Evolutionary conservation across 169 alveolate genomes (phyloP), one percentile per base, ranked within the genome.

Genomic region (Neospora caninum): DNA sequence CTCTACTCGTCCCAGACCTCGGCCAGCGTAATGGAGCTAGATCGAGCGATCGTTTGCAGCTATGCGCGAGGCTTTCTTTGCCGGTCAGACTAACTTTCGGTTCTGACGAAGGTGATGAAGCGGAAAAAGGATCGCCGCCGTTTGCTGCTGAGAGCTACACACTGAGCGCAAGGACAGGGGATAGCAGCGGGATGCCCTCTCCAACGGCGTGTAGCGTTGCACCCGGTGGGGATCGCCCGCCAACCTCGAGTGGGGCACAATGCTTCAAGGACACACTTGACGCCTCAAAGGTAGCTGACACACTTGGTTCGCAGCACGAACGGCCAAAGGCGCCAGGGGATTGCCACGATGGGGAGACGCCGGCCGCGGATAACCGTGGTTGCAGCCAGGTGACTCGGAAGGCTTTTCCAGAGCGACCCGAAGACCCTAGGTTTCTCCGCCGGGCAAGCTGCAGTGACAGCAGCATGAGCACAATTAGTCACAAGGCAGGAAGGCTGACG

Each of bases 381-480:
- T 16, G 4, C 73, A 49, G 58, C 58, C n/a, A 16, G 73, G 73
- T 27, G 73, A 4, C 7, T 64, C 34, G n/a, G 73, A 64, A 4
- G 7, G 7, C 16, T 1, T 27, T 64, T 29, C 73, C 73, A 64
- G n/a, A 27, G 73, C 25, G 20, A 22, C 7, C 16, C 4, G 34
- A 64, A 22, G 73, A 64, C n/a, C 31, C 73, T 27, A 64, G 73
- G 25, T 64, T 22, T 29, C 73, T 27, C 49, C 86, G 86, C 4
- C 86, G 86, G 4, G 86, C 42, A n/a, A 78, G 86, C n/a, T 78
- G 86, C 86, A 78, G 43, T n/a, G 39, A n/a, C n/a, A 78, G 86
- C 42, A n/a, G 39, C 29, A 20, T 29, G 49, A 78, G 86, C 45
- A 29, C 86, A 20, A 0, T 78, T 43, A 78, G 86, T 43, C 86